Conservation (phyloP, 192 early-diverging fungal genomes). For the Backusella tuberculispora region DNA sequence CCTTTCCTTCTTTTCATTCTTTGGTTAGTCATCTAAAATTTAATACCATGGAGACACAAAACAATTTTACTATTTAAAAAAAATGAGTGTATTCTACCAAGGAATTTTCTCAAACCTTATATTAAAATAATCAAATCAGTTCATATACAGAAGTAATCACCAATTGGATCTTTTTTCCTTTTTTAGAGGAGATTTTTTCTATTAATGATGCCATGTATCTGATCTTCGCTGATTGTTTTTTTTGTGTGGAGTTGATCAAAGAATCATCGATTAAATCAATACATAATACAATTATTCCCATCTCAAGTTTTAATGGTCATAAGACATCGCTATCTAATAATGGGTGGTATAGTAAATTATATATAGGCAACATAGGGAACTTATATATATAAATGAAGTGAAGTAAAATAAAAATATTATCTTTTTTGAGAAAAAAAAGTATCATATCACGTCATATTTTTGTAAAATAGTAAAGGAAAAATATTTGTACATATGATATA, state of each 20-base stretch:
- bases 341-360: too few species aligned
- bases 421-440: neutral
- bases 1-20: neutral
- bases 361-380: too few species aligned
- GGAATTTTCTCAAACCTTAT: slow-evolving; percentile 4
- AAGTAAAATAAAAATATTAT: neutral
- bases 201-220: slow-evolving; percentile 1
- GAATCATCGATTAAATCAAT: neutral
- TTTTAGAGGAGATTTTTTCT: neutral
- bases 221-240: neutral
- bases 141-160: neutral
- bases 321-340: too few species aligned
- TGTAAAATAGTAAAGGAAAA: neutral
- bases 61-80: neutral
- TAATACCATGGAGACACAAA: neutral
- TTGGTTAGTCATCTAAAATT: neutral
- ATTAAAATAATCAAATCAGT: neutral
- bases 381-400: neutral
- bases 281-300: neutral
- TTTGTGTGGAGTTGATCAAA: neutral
- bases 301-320: neutral
- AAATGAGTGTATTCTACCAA: neutral
- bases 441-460: neutral
- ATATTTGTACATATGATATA: neutral
- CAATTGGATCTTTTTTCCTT: neutral